Evolutionary conservation across 306 rosid genomes (phyloP).

Genomic region (Vigna trinervia): DNA sequence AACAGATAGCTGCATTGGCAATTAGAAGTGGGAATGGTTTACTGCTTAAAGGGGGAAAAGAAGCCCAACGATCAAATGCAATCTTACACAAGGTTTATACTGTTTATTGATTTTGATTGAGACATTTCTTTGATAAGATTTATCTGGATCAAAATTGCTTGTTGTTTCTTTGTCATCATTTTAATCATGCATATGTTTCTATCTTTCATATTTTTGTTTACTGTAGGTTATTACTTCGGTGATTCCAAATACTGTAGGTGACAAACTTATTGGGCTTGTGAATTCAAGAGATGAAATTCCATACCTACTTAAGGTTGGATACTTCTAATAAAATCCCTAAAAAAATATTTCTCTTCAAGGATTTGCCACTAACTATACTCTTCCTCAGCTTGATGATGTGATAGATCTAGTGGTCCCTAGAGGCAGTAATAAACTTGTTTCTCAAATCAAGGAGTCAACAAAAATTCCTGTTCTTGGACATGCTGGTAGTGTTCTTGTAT

Average conservation of each 20-base stretch:
- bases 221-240: constrained; percentile 78
- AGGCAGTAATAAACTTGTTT: constrained; percentile 92
- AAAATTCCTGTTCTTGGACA: constrained; percentile 98
- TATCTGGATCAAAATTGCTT: constrained; percentile 13
- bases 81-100: constrained; percentile 80
- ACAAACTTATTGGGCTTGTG: constrained; percentile 84
- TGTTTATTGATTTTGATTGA: constrained; percentile 29
- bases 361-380: constrained; percentile 40
- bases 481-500: constrained; percentile 61
- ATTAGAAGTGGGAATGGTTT: constrained; percentile 93
- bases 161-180: neutral
- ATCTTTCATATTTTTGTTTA: constrained; percentile 34
- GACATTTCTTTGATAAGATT: constrained; percentile 27
- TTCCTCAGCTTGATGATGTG: constrained; percentile 85
- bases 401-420: constrained; percentile 96
- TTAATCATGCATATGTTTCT: constrained; percentile 8
- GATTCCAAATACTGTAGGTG: constrained; percentile 71
- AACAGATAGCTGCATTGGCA: constrained; percentile 88
- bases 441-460: constrained; percentile 85
- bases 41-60: constrained; percentile 95
- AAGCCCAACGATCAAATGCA: constrained; percentile 79
- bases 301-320: constrained; percentile 83
- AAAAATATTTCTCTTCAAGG: constrained; percentile 32
- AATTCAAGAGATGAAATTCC: constrained; percentile 88
- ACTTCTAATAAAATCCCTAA: neutral